Evolutionary conservation across 305 asterid genomes (phyloP).

Genomic region (Solanum chacoense): DNA sequence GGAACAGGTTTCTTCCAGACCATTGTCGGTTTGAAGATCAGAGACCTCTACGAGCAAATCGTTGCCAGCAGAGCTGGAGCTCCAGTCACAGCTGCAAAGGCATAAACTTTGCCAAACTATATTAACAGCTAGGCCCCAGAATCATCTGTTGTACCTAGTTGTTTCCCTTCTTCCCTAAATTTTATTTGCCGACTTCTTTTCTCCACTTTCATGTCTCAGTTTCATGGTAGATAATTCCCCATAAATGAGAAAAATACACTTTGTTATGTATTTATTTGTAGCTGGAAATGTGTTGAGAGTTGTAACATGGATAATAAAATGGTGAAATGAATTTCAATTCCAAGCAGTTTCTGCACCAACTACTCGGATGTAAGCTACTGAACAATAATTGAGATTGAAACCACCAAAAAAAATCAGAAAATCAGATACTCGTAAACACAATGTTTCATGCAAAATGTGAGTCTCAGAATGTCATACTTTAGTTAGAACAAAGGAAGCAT

Average conservation of each 20-base stretch:
- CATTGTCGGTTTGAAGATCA: slow-evolving; percentile 71
- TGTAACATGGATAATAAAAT: slow-evolving; percentile 44
- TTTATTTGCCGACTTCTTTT: slow-evolving; percentile 11
- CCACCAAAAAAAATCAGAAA: background rate
- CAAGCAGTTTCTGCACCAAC: background rate
- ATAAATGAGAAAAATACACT: slow-evolving; percentile 16
- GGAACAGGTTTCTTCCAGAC: slow-evolving; percentile 98
- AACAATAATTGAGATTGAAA: background rate
- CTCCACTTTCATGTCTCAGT: slow-evolving; percentile 14
- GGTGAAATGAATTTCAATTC: slow-evolving; percentile 15
- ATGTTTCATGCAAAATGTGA: background rate
- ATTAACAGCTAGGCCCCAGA: background rate
- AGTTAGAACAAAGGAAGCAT: background rate
- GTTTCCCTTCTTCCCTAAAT: slow-evolving; percentile 1
- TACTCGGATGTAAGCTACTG: background rate
- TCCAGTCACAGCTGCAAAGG: slow-evolving; percentile 25
- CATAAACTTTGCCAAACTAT: slow-evolving; percentile 13
- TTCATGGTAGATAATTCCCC: slow-evolving; percentile 24
- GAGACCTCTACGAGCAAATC: slow-evolving; percentile 44
- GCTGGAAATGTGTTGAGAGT: slow-evolving; percentile 36
- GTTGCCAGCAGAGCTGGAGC: slow-evolving; percentile 21
- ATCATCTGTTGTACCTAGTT: background rate
- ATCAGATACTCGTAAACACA: background rate
- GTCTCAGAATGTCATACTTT: background rate
- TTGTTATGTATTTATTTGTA: slow-evolving; percentile 30